phyloP scores from a whole-genome alignment of 352 stramenopile species.

The Globisporangium orthogonon region DNA sequence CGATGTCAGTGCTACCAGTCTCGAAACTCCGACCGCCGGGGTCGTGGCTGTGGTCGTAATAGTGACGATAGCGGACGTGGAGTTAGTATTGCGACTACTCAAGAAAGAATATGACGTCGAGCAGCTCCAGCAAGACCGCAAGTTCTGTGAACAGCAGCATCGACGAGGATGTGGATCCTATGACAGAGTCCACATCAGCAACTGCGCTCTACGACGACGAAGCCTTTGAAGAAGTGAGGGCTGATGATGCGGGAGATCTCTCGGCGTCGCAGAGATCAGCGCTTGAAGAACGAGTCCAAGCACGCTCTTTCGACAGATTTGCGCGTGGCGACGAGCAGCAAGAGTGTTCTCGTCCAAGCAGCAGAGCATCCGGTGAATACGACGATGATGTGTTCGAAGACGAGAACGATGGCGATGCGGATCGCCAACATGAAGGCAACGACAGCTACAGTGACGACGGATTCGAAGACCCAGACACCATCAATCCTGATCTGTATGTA shows the following conservation, averaged over 20 bases:
- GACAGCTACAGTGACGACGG: slow-evolving; percentile 1
- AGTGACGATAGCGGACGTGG: no score
- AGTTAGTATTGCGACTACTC: no score
- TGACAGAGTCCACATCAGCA: background rate
- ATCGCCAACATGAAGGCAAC: background rate
- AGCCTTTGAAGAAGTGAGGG: slow-evolving; percentile 8
- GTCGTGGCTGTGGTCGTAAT: no score
- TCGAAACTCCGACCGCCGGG: no score
- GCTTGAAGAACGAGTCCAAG: background rate
- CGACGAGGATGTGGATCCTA: background rate
- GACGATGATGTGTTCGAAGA: slow-evolving; percentile 12
- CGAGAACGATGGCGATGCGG: background rate
- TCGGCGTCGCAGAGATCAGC: background rate
- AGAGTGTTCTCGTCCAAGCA: background rate
- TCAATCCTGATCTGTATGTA: background rate
- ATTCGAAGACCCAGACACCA: background rate
- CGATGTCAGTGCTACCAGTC: no score
- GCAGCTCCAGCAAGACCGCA: background rate
- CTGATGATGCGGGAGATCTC: background rate
- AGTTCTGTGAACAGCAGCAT: background rate
- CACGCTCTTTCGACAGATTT: no score
- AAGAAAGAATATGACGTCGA: background rate
- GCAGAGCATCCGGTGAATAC: background rate
- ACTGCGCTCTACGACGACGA: slow-evolving; percentile 7
- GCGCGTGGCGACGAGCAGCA: background rate